Base-by-base conservation (phyloP, 148 eudicot genomes). In the Amaranthus hypochondriacus region DNA sequence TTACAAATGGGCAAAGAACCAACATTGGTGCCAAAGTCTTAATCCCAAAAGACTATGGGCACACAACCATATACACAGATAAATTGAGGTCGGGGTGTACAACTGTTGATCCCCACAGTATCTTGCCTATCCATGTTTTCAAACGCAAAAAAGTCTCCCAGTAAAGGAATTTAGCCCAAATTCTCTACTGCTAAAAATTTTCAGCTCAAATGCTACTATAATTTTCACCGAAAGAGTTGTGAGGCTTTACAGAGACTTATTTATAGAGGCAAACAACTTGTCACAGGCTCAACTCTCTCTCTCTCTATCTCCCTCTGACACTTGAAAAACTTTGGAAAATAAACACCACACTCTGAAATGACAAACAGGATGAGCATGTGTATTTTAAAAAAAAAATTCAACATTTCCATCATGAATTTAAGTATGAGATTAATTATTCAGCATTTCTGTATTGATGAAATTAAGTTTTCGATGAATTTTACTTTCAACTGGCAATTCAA, bases 401-500 rank as follows among this genome's bases (percentile, higher is more conserved):
- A 64, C 51, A 64, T 44, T 6, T 1, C 68, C 44, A 49, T 44
- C 54, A 52, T 69, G 10, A 42, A 44, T 18, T 48, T 60, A 14
- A 54, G 61, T 56, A 21, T 42, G 10, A 10, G 62, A 55, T 49
- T 65, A 73, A 66, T 75, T 85, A 28, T 28, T 28, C 39, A 28
- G 39, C 39, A 28, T 28, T 28, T 28, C 39, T 6, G 4, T 51
- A 64, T 51, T 44, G 59, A 52, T 69, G 10, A 42, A 44, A 18
- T 48, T 60, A 14, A 54, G 61, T 56, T 46, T 42, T n/a, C 7
- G 62, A 55, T 49, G 70, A 73, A 66, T 73, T 85, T 73, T 57
- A 86, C 98, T 87, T 88, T 89, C 81, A 83, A 70, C 78, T 79
- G 73, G 83, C 90, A 82, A 73, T 70, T 43, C 52, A 68, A 74